A percentile compares a stretch with the other conserved stretches of the same genome.
Evolutionary conservation across 768 basidiomycete species (phyloP).

Genomic region (Auricularia sp.): DNA sequence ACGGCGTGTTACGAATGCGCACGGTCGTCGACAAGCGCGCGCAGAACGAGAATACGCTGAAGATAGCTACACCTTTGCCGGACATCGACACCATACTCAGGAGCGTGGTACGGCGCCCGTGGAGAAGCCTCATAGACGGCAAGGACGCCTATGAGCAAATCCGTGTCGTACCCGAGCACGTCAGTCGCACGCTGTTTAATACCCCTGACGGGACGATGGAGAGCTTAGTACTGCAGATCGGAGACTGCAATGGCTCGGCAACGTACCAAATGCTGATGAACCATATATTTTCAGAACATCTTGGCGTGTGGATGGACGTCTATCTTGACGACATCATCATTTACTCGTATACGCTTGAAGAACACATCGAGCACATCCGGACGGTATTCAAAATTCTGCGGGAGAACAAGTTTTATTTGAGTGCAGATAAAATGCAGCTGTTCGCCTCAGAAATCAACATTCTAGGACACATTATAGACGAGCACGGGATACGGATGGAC

Average conservation of each 20-base stretch:
- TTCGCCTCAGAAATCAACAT: constrained; percentile 2
- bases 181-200: constrained; percentile 15
- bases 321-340: constrained; percentile 28
- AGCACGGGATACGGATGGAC: constrained; percentile 16
- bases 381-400: constrained; percentile 25
- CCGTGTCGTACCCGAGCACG: constrained; percentile 11
- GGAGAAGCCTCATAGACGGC: constrained; percentile 18
- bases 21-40: constrained; percentile 19
- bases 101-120: constrained; percentile 11
- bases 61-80: constrained; percentile 17
- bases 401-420: constrained; percentile 27
- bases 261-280: constrained; percentile 37
- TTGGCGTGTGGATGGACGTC: constrained; percentile 24
- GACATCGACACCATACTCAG: constrained; percentile 19
- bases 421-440: constrained; percentile 24
- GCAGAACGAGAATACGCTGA: constrained; percentile 22
- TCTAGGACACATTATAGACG: constrained; percentile 11
- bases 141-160: constrained; percentile 27
- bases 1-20: constrained; percentile 12
- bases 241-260: constrained; percentile 23
- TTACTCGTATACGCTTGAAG: constrained; percentile 20
- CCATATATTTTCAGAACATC: constrained; percentile 22
- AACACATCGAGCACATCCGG: constrained; percentile 20
- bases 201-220: constrained; percentile 36
- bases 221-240: constrained; percentile 28